A percentile compares a stretch with the other conserved stretches of the same genome.
Conservation (phyloP, 805 yeast species). For the Pichia nanzhaoensis region DNA sequence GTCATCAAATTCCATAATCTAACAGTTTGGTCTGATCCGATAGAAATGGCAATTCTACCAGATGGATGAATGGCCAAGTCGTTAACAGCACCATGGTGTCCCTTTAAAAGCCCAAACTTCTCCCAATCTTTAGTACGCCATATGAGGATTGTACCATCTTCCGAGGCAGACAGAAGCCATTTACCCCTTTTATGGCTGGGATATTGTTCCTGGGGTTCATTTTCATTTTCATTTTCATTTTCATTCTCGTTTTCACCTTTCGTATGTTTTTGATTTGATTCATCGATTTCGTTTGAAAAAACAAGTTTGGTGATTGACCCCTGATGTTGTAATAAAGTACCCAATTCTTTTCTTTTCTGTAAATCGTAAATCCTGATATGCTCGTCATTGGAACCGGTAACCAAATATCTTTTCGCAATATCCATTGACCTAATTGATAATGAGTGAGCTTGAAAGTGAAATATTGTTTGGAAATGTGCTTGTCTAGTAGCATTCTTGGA, state of each 20-base stretch:
- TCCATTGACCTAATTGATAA: conserved; percentile 83
- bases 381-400: conserved; percentile 93
- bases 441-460: conserved; percentile 93
- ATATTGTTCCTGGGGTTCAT: conserved; percentile 8
- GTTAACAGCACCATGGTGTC: conserved; percentile 77
- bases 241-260: not conserved
- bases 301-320: conserved; percentile 78
- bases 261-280: not conserved
- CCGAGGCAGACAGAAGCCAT: conserved; percentile 89
- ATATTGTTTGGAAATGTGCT: conserved; percentile 82
- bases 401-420: conserved; percentile 74
- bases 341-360: conserved; percentile 89
- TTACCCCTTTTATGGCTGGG: conserved; percentile 48
- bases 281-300: conserved; percentile 50
- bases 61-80: conserved; percentile 87
- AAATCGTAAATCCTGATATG: conserved; percentile 91
- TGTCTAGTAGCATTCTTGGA: conserved; percentile 25
- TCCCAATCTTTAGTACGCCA: conserved; percentile 99
- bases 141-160: conserved; percentile 80
- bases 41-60: conserved; percentile 85
- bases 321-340: conserved; percentile 78
- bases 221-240: conserved; percentile 17
- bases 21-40: conserved; percentile 76
- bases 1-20: conserved; percentile 97
- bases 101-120: conserved; percentile 76